Conservation (phyloP, 306 rosid genomes). For the Astragalus membranaceus region DNA sequence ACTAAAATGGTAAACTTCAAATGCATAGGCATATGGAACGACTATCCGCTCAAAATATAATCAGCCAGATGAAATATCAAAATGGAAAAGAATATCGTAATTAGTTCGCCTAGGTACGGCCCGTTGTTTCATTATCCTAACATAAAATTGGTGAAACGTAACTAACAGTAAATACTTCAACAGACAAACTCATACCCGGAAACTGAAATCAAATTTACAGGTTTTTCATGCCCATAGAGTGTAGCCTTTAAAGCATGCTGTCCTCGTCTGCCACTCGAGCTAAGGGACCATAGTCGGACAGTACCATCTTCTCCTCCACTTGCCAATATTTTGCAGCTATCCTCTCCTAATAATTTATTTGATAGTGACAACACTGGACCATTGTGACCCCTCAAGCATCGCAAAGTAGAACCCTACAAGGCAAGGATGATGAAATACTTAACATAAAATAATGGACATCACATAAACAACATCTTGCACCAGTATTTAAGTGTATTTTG, state of each 20-base stretch:
- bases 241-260: conserved; percentile 68
- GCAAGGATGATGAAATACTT: conserved; percentile 10
- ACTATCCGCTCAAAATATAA: background rate
- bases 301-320: conserved; percentile 97
- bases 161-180: background rate
- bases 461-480: background rate
- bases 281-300: conserved; percentile 79
- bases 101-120: background rate
- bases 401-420: conserved; percentile 45
- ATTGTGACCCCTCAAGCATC: conserved; percentile 77
- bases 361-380: conserved; percentile 73
- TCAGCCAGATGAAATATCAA: background rate
- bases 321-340: conserved; percentile 59
- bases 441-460: background rate
- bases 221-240: conserved; percentile 69
- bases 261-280: conserved; percentile 60
- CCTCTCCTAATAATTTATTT: conserved; percentile 71
- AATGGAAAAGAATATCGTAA: background rate
- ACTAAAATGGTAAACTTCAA: background rate
- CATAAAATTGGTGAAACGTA: background rate
- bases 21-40: background rate
- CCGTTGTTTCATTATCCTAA: background rate
- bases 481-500: background rate
- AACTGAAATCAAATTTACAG: conserved; percentile 58
- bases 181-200: conserved; percentile 58